These are phyloP conservation scores for Erythrobasidium yunnanense DNA, from an alignment of 768 basidiomycete species.

Conservation along the genomic window DNA sequence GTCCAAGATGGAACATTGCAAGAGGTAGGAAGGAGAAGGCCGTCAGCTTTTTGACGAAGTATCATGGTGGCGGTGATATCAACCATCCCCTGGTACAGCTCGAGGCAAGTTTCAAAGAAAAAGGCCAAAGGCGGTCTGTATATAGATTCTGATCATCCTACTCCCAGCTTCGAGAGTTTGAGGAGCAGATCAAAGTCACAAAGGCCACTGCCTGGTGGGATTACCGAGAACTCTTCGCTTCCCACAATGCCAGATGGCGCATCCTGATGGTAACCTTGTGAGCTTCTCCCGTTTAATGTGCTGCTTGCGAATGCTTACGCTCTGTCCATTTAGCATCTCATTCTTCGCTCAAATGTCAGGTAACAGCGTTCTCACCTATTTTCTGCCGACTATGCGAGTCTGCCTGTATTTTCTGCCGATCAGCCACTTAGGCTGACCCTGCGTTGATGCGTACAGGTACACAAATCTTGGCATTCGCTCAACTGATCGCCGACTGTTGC, in stretches of 20 bases:
- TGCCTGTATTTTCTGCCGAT: neutral
- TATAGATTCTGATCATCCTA: no score
- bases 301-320: neutral
- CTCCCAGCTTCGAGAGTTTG: slow-evolving; percentile 35
- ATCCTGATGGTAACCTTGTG: neutral
- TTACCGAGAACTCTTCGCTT: neutral
- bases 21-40: slow-evolving; percentile 34
- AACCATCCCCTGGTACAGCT: slow-evolving; percentile 32
- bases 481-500: neutral
- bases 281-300: neutral
- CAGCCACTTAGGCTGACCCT: no score
- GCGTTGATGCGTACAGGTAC: no score
- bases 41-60: slow-evolving; percentile 33
- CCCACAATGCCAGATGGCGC: neutral
- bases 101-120: no score
- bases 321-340: neutral
- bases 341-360: neutral
- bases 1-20: slow-evolving; percentile 30
- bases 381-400: neutral
- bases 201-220: neutral
- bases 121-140: no score
- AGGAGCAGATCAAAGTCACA: slow-evolving; percentile 25
- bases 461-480: neutral
- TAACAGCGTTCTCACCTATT: neutral
- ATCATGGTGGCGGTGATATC: slow-evolving; percentile 34